These are phyloP conservation scores for Hypoxylon sp. DNA, from an alignment of 2,329 filamentous ascomycete genomes.

Conservation along the genomic window DNA sequence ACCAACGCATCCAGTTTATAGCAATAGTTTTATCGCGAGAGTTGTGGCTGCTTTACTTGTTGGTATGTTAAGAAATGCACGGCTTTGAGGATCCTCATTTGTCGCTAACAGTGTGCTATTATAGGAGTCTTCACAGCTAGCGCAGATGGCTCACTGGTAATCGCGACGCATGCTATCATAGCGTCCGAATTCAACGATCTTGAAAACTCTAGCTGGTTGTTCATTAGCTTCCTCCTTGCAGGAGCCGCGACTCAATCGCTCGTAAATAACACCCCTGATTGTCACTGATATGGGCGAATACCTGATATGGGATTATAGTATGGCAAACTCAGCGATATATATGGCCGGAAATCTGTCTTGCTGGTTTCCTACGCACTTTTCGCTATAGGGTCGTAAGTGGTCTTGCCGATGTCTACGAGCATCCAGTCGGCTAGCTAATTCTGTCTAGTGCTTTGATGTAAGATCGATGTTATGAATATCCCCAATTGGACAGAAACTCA, in stretches of 20 bases:
- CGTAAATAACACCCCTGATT: conserved; percentile 55
- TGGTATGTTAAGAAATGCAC: conserved; percentile 32
- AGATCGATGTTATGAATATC: conserved; percentile 21
- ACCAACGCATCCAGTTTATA: conserved; percentile 29
- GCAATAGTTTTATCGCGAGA: conserved; percentile 43
- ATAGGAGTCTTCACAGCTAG: conserved; percentile 73
- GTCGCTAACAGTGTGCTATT: conserved; percentile 9
- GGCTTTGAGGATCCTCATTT: neutral
- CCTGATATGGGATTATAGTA: conserved; percentile 56
- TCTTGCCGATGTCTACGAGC: neutral
- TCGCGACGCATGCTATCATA: conserved; percentile 76
- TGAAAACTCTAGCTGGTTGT: conserved; percentile 71
- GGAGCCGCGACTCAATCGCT: conserved; percentile 67
- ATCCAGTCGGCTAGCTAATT: conserved; percentile 13
- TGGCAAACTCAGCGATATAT: conserved; percentile 71
- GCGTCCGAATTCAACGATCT: conserved; percentile 73
- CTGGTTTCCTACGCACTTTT: conserved; percentile 67
- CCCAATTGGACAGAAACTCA: conserved; percentile 7
- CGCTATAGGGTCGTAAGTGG: conserved; percentile 63
- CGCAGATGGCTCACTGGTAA: conserved; percentile 74
- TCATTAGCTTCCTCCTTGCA: conserved; percentile 67
- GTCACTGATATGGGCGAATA: neutral
- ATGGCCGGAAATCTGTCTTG: conserved; percentile 67
- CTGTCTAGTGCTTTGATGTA: conserved; percentile 54
- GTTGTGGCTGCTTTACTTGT: conserved; percentile 45